Percentiles rank a stretch among this genome's conserved stretches.
phyloP scores from a whole-genome alignment of 2,329 filamentous ascomycete species.

The Teratosphaeria nubilosa region DNA sequence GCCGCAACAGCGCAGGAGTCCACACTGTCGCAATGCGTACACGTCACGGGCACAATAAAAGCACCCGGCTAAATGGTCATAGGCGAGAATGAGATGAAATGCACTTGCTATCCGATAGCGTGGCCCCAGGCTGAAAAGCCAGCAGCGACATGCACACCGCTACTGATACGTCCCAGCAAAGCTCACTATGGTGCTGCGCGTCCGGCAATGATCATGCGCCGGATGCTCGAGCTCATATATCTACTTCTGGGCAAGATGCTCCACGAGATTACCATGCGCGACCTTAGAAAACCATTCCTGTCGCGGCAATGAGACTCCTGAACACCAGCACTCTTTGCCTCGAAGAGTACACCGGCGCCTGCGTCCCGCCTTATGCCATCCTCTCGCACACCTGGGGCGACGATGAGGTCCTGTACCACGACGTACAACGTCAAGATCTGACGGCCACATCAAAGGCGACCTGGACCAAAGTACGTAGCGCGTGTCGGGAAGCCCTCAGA shows the following conservation, averaged over 20 bases:
- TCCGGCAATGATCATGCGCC: not conserved
- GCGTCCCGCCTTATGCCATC: constrained; percentile 13
- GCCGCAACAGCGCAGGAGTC: not conserved
- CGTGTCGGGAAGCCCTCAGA: not conserved
- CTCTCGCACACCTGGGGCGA: constrained; percentile 15
- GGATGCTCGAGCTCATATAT: not conserved
- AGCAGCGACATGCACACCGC: not conserved
- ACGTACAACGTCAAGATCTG: constrained; percentile 1
- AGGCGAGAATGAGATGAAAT: not conserved
- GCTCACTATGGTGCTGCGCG: not conserved
- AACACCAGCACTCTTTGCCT: not conserved
- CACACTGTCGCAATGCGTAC: not conserved
- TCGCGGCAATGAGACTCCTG: not conserved
- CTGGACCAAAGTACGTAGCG: not conserved
- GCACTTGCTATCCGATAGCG: not conserved
- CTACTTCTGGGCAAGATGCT: not conserved
- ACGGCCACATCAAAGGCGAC: not conserved
- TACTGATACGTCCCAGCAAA: not conserved
- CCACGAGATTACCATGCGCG: too few species aligned
- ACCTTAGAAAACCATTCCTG: not conserved
- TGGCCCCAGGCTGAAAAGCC: not conserved
- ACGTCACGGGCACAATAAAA: not conserved
- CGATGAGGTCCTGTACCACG: constrained; percentile 10
- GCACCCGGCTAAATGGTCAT: not conserved
- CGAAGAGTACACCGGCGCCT: not conserved